Evolutionary conservation across 768 basidiomycete genomes (phyloP).

Genomic region (Podaxis pistillaris): DNA sequence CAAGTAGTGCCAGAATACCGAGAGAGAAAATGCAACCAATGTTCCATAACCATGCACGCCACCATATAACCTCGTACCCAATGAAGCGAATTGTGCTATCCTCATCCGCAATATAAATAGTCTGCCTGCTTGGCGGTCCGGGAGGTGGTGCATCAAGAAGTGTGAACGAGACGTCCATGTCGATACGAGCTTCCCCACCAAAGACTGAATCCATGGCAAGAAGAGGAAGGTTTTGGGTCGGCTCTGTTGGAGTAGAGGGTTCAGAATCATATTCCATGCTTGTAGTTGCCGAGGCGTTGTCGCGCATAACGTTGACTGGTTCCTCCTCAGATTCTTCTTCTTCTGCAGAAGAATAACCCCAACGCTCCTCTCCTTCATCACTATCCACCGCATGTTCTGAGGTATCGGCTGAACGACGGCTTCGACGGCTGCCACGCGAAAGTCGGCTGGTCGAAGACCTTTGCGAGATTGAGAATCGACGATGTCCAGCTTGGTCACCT

Average conservation of each 20-base stretch:
- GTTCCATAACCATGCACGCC: constrained; percentile 72
- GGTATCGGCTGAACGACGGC: constrained; percentile 46
- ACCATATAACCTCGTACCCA: constrained; percentile 70
- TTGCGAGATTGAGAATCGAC: constrained; percentile 56
- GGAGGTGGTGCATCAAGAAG: constrained; percentile 68
- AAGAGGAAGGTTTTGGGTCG: constrained; percentile 55
- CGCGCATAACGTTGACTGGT: constrained; percentile 31
- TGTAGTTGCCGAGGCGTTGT: constrained; percentile 46
- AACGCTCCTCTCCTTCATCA: constrained; percentile 70
- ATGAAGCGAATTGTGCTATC: constrained; percentile 85
- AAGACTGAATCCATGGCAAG: constrained; percentile 78
- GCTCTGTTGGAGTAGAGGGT: constrained; percentile 57
- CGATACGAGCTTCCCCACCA: constrained; percentile 79
- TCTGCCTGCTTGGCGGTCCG: constrained; percentile 84
- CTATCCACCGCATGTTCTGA: constrained; percentile 58
- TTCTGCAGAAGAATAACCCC: constrained; percentile 91
- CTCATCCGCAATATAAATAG: constrained; percentile 84
- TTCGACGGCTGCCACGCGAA: constrained; percentile 51
- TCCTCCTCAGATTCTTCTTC: constrained; percentile 52
- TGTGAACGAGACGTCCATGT: constrained; percentile 69
- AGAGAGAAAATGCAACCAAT: constrained; percentile 61
- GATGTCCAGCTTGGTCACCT: constrained; percentile 37
- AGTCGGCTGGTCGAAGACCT: constrained; percentile 52
- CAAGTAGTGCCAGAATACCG: constrained; percentile 76
- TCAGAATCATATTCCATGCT: constrained; percentile 75